These are phyloP conservation scores for Geranium rotundifolium DNA, from an alignment of 345 rosid genomes.

Conservation along the genomic window DNA sequence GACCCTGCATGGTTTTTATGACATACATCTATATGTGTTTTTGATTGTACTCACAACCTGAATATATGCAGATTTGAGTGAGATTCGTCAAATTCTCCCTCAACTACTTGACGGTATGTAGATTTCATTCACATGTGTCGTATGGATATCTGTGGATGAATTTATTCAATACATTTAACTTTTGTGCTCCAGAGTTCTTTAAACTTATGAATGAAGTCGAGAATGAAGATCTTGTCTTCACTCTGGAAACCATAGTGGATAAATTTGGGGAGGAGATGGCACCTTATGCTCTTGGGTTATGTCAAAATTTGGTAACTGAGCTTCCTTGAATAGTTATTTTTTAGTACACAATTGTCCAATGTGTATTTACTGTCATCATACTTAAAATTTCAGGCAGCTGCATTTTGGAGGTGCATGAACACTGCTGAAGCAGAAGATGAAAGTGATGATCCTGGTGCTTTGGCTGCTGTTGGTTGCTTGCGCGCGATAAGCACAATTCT, in stretches of 20 bases:
- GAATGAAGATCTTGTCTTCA: slow-evolving; percentile 91
- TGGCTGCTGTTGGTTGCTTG: slow-evolving; percentile 94
- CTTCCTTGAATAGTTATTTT: not conserved
- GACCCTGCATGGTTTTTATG: not conserved
- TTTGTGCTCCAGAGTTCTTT: slow-evolving; percentile 64
- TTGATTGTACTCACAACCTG: not conserved
- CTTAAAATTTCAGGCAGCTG: slow-evolving; percentile 53
- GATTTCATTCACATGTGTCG: not conserved
- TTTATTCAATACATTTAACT: slow-evolving; percentile 5
- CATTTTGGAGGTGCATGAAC: slow-evolving; percentile 95
- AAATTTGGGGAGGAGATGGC: slow-evolving; percentile 99
- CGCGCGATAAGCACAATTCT: slow-evolving; percentile 97
- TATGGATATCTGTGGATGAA: not conserved
- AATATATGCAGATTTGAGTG: slow-evolving; percentile 65
- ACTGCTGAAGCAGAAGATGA: slow-evolving; percentile 81
- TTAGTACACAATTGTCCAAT: not conserved
- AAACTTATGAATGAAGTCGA: slow-evolving; percentile 98
- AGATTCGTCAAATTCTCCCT: slow-evolving; percentile 95
- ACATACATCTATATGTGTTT: no score
- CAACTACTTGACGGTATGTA: slow-evolving; percentile 84
- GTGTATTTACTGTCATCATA: not conserved
- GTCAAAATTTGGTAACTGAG: slow-evolving; percentile 75
- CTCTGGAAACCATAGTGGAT: slow-evolving; percentile 87
- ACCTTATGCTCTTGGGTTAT: slow-evolving; percentile 84
- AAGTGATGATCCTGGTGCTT: slow-evolving; percentile 81